Base-by-base conservation (phyloP, 192 early-diverging fungal species). In the Pilobolus umbonatus region DNA sequence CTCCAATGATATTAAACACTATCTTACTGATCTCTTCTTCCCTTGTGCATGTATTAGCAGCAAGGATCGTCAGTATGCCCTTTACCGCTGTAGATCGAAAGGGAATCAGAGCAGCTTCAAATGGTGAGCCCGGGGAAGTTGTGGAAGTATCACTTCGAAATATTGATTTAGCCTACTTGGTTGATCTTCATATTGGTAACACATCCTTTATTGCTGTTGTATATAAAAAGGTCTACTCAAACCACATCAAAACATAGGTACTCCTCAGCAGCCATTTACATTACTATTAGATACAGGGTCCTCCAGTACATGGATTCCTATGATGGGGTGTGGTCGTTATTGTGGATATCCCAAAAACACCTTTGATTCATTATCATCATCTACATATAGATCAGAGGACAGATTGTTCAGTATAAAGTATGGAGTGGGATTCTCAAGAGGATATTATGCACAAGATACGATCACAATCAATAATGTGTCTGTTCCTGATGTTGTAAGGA, bases 261-360 rank as follows among this genome's bases (percentile, higher is more conserved):
- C 61, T n/a, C 67, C 67, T n/a, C 61, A 61, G 7, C 67, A 69
- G 19, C 42, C 60, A n/a, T 69, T 69, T 51, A 69, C 61, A 9
- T n/a, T 69, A 32, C 24, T 69, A 17, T 29, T 69, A 3, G 67
- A 69, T 45, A 69, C 67, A 43, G 67, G 67, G 0, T 69, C 67
- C 5, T 69, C 67, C 3, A 55, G 61, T 14, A 69, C 67, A 12
- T 69, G 67, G 67, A 57, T 69, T 5, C 61, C 67, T 32, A 29
- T 32, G 15, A 12, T 57, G 5, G 57, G 56, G 1, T 69, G 67
- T 48, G 61, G 57, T 25, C 30, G 40, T 10, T 51, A 34, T 5
- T 69, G 67, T 57, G 67, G 67, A 2, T 46, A 48, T n/a, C 67
- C 67, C 24, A 22, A 24, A 2, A 62, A 69, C 11, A 34, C 40